A percentile compares a stretch with the other conserved stretches of the same genome.
Evolutionary conservation across 2,329 filamentous ascomycete species (phyloP).

Genomic region (Phyllosticta paracitricarpa): DNA sequence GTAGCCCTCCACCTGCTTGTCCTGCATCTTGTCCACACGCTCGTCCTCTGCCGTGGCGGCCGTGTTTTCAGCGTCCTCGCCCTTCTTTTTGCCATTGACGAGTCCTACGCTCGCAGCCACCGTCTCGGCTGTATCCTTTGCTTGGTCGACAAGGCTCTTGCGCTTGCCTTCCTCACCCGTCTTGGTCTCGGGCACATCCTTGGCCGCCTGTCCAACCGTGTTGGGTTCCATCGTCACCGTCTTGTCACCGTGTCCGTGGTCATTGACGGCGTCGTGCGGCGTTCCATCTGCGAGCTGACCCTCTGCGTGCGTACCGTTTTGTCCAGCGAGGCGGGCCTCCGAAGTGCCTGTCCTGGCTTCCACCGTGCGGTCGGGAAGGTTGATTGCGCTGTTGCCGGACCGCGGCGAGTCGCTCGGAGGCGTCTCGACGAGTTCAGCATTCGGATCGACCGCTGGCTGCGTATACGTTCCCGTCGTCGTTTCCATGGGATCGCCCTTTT

Average conservation of each 20-base stretch:
- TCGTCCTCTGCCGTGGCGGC: conserved; percentile 13
- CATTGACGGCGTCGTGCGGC: conserved; percentile 28
- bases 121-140: conserved; percentile 26
- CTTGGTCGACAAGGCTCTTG: conserved; percentile 33
- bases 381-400: conserved; percentile 3
- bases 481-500: conserved; percentile 9
- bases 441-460: conserved; percentile 22
- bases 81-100: conserved; percentile 15
- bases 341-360: conserved; percentile 29
- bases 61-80: background rate
- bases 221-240: conserved; percentile 37
- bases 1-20: conserved; percentile 23
- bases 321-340: conserved; percentile 30
- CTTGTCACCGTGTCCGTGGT: conserved; percentile 36
- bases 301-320: conserved; percentile 34
- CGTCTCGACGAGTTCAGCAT: background rate
- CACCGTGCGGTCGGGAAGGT: conserved; percentile 19
- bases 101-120: conserved; percentile 25
- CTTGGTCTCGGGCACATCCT: conserved; percentile 31
- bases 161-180: conserved; percentile 18
- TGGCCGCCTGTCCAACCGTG: conserved; percentile 40
- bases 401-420: background rate
- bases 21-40: conserved; percentile 21
- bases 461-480: conserved; percentile 27
- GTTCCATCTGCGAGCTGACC: conserved; percentile 34